Evolutionary conservation across 306 rosid genomes (phyloP), one percentile per base, ranked within the genome.

Genomic region (Quercus agrifolia): DNA sequence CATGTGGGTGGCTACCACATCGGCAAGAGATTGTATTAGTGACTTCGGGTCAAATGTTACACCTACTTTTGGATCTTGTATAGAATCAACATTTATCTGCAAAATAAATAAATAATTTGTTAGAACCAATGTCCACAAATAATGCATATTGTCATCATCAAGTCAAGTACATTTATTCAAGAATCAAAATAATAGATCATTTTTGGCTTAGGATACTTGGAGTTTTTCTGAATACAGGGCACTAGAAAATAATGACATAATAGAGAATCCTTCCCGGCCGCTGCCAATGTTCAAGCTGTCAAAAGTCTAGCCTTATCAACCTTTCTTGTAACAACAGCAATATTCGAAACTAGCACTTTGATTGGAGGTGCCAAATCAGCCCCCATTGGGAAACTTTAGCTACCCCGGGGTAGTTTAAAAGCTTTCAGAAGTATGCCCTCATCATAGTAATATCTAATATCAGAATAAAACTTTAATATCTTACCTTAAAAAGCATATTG

Each of bases 1-100:
- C 74, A 76, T 71, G 73, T 72, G 74, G 87, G 83, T 86, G 78
- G 87, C 87, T 38, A 89, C 80, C 87, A 92, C 74, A 70, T 81
- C 79, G 5, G 88, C 90, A 19, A 92, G 89, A 69, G 94, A 86
- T 79, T 84, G 82, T 76, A 92, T 94, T 78, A 94, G 85, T 1
- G 91, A 91, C 83, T 84, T 88, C 0, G 97, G 92, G 30, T 94
- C 93, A 84, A 89, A 94, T 52, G 86, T 83, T 63, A 89, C 80
- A 75, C 98, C 98, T 67, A 90, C 91, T 82, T 87, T 88, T 21
- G 92, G 91, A 83, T 94, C 98, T 68, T 46, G 84, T 73, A 87
- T 33, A 67, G 97, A 92, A 68, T 92, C 89, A 38, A 90, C 93
- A 12, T 77, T 76, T 69, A 92, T 88, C 97, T 94, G 94, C 88